Evolutionary conservation across 768 basidiomycete species (phyloP), one percentile per base, ranked within the genome.

Genomic region (Lactarius hengduanensis): DNA sequence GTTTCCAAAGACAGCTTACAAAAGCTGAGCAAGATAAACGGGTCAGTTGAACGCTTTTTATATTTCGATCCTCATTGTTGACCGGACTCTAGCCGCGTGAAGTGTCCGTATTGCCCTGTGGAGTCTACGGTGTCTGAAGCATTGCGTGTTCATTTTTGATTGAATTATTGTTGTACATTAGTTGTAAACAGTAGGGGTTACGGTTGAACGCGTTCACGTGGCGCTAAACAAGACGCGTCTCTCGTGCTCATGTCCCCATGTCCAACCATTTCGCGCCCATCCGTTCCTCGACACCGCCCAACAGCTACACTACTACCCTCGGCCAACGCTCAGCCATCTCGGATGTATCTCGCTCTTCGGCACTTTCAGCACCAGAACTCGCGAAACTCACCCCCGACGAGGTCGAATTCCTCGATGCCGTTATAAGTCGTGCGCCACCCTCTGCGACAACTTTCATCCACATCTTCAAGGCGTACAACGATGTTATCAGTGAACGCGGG

Each of bases 41-140:
- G 83, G 89, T 89, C 77, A 80, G 96, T 88, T 62, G 62, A 76
- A 73, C 57, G 4, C 61, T 34, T 56, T 50, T 28, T 57, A 38
- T 40, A 30, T 28, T 36, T 38, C 7, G 72, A 94, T 93, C 26
- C 87, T 90, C 7, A 89, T 94, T 63, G 96, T 75, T 97, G 95
- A 71, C 94, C 93, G 5, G 95, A 96, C 75, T 57, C 10, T 73
- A 96, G 95, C 28, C 89, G 92, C 3, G 92, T 96, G 65, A 98
- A 98, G 75, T 99, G 96, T 72, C 96, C 96, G 7, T 98, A 98
- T 76, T 98, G 96, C 74, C 96, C 96, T 13, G 77, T 84, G 13
- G 96, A 97, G 76, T 91, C 91, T 5, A 77, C 75, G 53, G 75
- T 84, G 40, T 75, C 74, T 41, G 74, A 77, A 36, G 90, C 90